These are phyloP conservation scores for Thozetella sp. DNA, from an alignment of 495 filamentous ascomycete genomes.

Conservation along the genomic window DNA sequence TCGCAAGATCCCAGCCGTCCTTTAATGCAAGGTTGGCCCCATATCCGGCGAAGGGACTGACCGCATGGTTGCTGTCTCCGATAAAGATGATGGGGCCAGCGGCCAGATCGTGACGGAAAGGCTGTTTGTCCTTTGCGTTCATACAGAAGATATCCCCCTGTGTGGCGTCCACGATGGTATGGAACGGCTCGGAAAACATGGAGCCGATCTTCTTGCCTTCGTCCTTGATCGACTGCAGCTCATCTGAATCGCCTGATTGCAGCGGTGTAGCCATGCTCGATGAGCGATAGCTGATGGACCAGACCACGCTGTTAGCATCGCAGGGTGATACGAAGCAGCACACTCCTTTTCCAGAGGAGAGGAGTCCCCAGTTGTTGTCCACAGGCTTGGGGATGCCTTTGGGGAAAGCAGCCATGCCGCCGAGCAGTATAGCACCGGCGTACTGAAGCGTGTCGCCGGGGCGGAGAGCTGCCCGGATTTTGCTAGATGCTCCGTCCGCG, in stretches of 20 bases:
- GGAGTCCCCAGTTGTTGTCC: background rate
- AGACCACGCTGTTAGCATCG: background rate
- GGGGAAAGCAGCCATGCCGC: constrained; percentile 12
- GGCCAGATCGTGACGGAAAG: constrained; percentile 18
- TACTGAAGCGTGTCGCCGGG: constrained; percentile 19
- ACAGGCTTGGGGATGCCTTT: constrained; percentile 13
- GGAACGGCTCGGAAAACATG: constrained; percentile 18
- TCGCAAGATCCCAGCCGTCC: constrained; percentile 27
- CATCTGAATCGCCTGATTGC: background rate
- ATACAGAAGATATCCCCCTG: constrained; percentile 12
- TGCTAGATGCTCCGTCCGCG: constrained; percentile 25
- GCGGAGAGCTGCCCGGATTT: constrained; percentile 16
- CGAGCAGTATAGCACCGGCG: constrained; percentile 13
- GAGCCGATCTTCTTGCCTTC: constrained; percentile 13
- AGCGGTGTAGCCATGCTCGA: background rate
- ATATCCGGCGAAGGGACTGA: constrained; percentile 30
- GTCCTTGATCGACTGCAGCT: constrained; percentile 1
- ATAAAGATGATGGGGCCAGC: background rate
- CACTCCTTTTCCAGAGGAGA: background rate
- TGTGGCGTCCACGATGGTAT: constrained; percentile 16
- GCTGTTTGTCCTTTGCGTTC: constrained; percentile 21
- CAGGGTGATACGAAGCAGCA: background rate
- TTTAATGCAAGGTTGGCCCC: constrained; percentile 30
- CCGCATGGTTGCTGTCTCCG: constrained; percentile 20
- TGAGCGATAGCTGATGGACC: background rate